These are phyloP conservation scores for Asterophora parasitica DNA, from an alignment of 768 basidiomycete species.

Conservation along the genomic window DNA sequence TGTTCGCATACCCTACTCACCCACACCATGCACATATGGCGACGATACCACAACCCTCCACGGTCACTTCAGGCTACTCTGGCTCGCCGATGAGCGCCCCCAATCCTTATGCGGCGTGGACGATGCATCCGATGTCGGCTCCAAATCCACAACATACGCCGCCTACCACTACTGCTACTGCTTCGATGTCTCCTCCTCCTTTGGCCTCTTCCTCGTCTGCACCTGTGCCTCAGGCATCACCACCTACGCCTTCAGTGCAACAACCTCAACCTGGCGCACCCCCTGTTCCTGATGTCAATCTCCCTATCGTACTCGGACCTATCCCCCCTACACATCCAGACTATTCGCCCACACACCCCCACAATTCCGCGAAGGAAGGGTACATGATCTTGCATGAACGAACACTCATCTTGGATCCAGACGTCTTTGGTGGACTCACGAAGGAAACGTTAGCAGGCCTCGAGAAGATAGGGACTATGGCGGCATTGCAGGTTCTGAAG, in stretches of 20 bases:
- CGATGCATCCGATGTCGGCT: constrained; percentile 23
- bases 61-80: constrained; percentile 24
- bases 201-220: constrained; percentile 22
- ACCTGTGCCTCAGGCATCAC: constrained; percentile 13
- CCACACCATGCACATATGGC: constrained; percentile 23
- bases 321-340: constrained; percentile 61
- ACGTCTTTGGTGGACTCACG: constrained; percentile 76
- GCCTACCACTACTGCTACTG: constrained; percentile 19
- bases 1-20: constrained; percentile 37
- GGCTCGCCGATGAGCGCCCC: constrained; percentile 21
- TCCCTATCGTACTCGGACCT: constrained; percentile 75
- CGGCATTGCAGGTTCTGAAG: constrained; percentile 77
- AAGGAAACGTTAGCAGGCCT: constrained; percentile 69
- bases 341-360: constrained; percentile 40
- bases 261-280: constrained; percentile 16
- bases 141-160: constrained; percentile 12
- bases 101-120: constrained; percentile 40
- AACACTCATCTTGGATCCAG: constrained; percentile 78
- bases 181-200: constrained; percentile 24
- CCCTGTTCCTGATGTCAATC: constrained; percentile 50
- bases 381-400: constrained; percentile 83
- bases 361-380: constrained; percentile 48
- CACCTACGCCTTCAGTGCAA: constrained; percentile 24
- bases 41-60: constrained; percentile 21
- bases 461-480: constrained; percentile 76